Conservation (phyloP, 164 flowering plant species). For the Nymphaea colorata region DNA sequence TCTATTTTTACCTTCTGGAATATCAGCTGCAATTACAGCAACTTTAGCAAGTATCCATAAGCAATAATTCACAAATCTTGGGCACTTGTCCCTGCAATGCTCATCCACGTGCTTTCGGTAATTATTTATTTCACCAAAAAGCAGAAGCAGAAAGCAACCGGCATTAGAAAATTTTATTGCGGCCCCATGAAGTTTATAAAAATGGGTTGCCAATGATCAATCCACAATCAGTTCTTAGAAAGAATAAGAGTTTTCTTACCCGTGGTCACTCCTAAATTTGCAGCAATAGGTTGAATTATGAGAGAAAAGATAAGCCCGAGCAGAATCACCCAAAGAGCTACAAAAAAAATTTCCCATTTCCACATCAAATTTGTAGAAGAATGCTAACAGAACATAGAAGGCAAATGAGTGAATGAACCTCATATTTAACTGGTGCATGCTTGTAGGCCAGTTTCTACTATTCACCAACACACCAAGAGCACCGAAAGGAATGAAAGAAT, state of each 20-base stretch:
- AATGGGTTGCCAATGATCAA: too few species aligned
- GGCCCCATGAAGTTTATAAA: too few species aligned
- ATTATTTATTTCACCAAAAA: too few species aligned
- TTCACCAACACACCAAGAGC: not conserved
- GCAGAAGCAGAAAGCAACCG: too few species aligned
- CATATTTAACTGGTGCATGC: conserved; percentile 9
- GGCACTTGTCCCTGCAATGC: conserved; percentile 14
- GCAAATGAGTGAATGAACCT: not conserved
- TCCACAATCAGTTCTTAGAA: too few species aligned
- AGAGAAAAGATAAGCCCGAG: conserved; percentile 11
- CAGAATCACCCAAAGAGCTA: conserved; percentile 14
- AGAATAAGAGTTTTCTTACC: not conserved
- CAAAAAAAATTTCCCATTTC: not conserved
- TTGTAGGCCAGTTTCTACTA: conserved; percentile 16
- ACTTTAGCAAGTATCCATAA: conserved; percentile 14
- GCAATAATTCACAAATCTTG: conserved; percentile 6
- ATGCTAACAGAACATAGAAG: too few species aligned
- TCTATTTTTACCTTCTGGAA: conserved; percentile 9
- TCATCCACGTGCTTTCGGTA: conserved; percentile 12
- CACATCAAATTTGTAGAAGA: not conserved
- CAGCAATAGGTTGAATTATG: conserved; percentile 12
- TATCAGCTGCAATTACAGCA: conserved; percentile 12
- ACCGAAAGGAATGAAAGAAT: not conserved
- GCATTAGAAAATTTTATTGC: too few species aligned
- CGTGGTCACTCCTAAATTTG: conserved; percentile 13